phyloP scores from a whole-genome alignment of 306 rosid genomes.

The Sechiopsis laciniata region DNA sequence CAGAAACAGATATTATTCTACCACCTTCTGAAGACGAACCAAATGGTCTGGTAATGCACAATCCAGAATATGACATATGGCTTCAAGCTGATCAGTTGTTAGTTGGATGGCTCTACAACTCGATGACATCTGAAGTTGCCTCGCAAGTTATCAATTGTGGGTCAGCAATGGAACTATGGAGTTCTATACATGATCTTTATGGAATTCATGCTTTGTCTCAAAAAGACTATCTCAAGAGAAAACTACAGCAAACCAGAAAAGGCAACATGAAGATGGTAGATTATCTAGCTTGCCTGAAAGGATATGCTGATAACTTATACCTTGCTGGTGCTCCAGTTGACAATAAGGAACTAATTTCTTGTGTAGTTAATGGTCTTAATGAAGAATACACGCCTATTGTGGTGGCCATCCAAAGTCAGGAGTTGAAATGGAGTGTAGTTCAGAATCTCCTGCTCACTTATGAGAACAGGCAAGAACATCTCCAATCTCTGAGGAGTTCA shows the following conservation, averaged over 20 bases:
- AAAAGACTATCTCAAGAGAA: too few species aligned
- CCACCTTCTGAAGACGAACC: too few species aligned
- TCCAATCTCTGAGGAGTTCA: not conserved
- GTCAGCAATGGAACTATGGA: too few species aligned
- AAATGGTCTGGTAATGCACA: too few species aligned
- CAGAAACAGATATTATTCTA: too few species aligned
- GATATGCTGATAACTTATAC: not conserved
- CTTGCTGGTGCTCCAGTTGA: not conserved
- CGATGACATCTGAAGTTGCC: too few species aligned
- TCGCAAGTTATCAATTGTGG: too few species aligned
- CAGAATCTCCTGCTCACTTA: not conserved
- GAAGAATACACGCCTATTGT: not conserved
- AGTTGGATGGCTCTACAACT: too few species aligned
- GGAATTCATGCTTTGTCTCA: too few species aligned
- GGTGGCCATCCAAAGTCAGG: not conserved
- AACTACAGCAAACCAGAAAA: not conserved
- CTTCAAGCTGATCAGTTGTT: too few species aligned
- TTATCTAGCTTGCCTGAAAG: not conserved
- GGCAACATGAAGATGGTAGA: not conserved
- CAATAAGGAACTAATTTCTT: not conserved
- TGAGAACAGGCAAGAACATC: not conserved
- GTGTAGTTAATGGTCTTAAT: not conserved
- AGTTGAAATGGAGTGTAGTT: not conserved
- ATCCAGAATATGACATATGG: too few species aligned
- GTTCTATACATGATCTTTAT: too few species aligned